Evolutionary conservation across 371 early-diverging fungal genomes (phyloP).

Genomic region (Rhizopus sp.): DNA sequence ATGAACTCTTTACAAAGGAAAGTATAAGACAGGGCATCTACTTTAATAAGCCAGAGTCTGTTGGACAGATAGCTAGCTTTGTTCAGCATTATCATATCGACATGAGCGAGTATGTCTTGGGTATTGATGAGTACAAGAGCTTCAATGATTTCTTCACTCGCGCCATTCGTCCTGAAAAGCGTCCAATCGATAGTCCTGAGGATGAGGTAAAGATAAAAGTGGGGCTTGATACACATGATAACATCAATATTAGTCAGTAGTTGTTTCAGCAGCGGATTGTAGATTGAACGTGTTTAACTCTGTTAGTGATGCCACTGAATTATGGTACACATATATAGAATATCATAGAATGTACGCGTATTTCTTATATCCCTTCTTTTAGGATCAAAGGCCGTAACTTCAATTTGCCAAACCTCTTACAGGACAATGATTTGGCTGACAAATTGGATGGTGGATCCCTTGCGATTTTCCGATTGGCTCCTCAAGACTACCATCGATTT

Average conservation of each 20-base stretch:
- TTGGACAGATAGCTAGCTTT: conserved; percentile 63
- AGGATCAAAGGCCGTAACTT: conserved; percentile 75
- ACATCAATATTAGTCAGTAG: conserved; percentile 2
- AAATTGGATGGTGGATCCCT: conserved; percentile 62
- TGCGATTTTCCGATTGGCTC: conserved; percentile 73
- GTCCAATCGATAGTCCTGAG: conserved; percentile 50
- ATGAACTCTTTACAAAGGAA: conserved; percentile 50
- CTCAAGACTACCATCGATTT: conserved; percentile 83
- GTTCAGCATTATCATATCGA: conserved; percentile 61
- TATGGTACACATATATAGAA: conserved; percentile 48
- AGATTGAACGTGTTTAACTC: conserved; percentile 61
- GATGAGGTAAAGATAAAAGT: conserved; percentile 36
- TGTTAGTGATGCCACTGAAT: conserved; percentile 52
- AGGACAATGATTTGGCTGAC: conserved; percentile 43
- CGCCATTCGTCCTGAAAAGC: conserved; percentile 60
- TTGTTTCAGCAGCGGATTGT: conserved; percentile 73
- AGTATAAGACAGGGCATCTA: conserved; percentile 66
- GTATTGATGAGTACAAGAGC: conserved; percentile 47
- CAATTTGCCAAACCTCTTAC: conserved; percentile 52
- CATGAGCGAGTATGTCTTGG: conserved; percentile 46
- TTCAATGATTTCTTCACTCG: conserved; percentile 84
- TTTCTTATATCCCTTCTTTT: background rate
- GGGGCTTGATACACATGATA: background rate
- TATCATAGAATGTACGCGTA: background rate
- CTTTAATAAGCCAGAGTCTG: conserved; percentile 65